Conservation (phyloP, 2,329 filamentous ascomycete genomes). For the Fusarium lyarnte region DNA sequence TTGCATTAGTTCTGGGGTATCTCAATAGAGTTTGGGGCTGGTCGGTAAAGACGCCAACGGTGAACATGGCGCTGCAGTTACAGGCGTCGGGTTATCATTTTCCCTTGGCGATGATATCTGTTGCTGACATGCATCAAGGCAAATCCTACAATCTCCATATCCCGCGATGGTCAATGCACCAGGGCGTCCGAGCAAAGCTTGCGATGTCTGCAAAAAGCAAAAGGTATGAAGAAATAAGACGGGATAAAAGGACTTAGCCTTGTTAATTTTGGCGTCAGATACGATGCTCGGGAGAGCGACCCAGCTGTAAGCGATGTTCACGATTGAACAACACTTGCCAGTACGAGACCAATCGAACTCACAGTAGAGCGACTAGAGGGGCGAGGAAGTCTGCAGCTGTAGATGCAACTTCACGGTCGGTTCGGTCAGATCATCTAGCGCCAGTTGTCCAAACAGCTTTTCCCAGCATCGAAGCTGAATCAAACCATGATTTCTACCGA, state of each 20-base stretch:
- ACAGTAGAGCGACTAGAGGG: no score
- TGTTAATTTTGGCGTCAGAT: neutral
- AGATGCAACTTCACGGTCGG: no score
- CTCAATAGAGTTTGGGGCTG: neutral
- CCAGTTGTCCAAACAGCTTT: fast-evolving
- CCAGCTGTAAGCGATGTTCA: conserved; percentile 28
- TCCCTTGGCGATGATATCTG: neutral
- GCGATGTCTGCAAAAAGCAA: conserved; percentile 26
- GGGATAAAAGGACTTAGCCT: fast-evolving
- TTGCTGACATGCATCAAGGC: neutral
- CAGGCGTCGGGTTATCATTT: neutral
- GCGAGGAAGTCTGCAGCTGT: no score
- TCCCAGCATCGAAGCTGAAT: fast-evolving
- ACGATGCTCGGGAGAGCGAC: conserved; percentile 30
- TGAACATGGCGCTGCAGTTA: neutral
- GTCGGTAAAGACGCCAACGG: neutral
- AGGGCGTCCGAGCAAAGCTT: conserved; percentile 30
- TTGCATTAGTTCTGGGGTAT: neutral
- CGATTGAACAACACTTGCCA: conserved; percentile 2
- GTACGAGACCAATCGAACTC: neutral
- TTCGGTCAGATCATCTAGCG: neutral
- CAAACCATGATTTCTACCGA: neutral
- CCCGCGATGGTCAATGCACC: neutral
- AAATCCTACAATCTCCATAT: neutral
- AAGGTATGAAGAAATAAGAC: conserved; percentile 7